Base-by-base conservation (phyloP, 106 monocot species). In the Amphibolis antarctica region DNA sequence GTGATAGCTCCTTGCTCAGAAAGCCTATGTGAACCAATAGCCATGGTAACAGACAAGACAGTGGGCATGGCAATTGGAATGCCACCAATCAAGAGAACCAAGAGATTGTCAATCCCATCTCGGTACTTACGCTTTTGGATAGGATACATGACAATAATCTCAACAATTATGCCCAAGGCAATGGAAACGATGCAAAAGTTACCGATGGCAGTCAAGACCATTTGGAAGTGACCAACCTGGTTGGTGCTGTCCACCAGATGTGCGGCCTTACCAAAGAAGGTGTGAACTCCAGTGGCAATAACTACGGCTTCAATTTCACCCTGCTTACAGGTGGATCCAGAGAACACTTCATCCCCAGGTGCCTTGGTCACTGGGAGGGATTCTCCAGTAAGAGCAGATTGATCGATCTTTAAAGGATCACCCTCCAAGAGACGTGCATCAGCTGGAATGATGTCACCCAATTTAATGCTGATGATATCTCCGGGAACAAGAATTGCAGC, bases 11-110 rank as follows among this genome's bases (percentile, higher is more conserved):
- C 94, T 64, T 96, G 94, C 78, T 96, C 76, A 11, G 94, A 96
- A 15, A 96, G 80, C 80, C 75, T 83, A 72, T 96, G 94, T 17
- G 94, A 96, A 1, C 94, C 94, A 64, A 96, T 96, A 68, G 94
- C 94, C 94, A 96, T 96, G 26, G 94, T 96, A 20, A 96, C 94
- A 0, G 94, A 96, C 53, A 96, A 68, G 13, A 96, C 94, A 0
- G 94, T 96, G 1, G 94, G 94, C 94, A 96, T 96, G 26, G 94
- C 94, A 52, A 96, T 96, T 12, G 94, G 94, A 46, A 96, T 96
- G 22, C 94, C 94, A 57, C 94, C 94, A 45, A 96, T 96, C 76
- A 96, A 71, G 12, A 96, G 94, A 24, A 96, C 94, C 60, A 96
- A 67, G 56, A 96, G 80, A 65, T 96, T 96, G 53, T 96, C 89